Evolutionary conservation across 306 rosid species (phyloP).

Genomic region (Nissolia schottii): DNA sequence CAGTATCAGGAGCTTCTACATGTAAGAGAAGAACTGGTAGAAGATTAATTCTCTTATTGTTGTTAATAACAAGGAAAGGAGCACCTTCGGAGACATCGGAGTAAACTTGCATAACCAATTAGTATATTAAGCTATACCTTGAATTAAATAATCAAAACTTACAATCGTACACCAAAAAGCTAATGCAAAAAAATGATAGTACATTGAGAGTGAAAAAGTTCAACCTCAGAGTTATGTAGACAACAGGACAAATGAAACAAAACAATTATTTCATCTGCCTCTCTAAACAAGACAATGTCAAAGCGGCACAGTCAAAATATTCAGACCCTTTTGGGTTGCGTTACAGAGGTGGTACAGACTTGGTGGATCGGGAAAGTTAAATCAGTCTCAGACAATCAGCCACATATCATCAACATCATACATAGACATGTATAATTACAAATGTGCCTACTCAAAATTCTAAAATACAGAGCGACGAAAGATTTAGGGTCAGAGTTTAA

Average conservation of each 20-base stretch:
- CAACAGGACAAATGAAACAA: not conserved
- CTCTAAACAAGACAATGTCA: not conserved
- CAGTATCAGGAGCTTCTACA: constrained; percentile 45
- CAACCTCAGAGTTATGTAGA: not conserved
- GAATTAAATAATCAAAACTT: constrained; percentile 11
- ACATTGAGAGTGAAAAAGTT: not conserved
- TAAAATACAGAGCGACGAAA: not conserved
- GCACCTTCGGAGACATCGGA: constrained; percentile 38
- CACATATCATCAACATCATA: not conserved
- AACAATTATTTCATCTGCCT: not conserved
- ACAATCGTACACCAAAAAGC: not conserved
- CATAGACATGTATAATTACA: not conserved
- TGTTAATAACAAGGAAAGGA: constrained; percentile 62
- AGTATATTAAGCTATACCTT: not conserved
- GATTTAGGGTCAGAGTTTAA: not conserved
- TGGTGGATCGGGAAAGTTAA: not conserved
- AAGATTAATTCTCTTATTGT: constrained; percentile 47
- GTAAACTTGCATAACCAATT: constrained; percentile 45
- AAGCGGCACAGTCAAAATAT: not conserved
- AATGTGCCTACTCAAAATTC: not conserved
- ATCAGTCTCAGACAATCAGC: not conserved
- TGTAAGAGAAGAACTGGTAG: constrained; percentile 46
- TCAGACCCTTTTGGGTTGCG: not conserved
- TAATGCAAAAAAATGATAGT: not conserved
- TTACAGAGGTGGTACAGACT: not conserved